Evolutionary conservation across 805 yeast species (phyloP), one percentile per base, ranked within the genome.

Genomic region (Candida fluviatilis): DNA sequence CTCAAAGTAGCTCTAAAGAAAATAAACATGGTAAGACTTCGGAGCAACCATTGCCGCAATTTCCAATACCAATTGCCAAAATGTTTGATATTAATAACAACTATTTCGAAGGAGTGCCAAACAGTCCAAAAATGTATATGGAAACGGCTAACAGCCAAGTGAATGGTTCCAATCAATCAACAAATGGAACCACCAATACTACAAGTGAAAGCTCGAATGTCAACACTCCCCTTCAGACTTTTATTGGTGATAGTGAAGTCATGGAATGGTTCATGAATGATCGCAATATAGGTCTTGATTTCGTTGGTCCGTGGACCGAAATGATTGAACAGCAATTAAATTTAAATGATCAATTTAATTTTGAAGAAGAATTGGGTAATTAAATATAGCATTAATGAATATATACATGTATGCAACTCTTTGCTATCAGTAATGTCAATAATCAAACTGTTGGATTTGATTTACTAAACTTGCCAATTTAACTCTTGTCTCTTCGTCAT

Each of bases 301-400:
- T 68, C 25, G 73, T 82, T 19, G 90, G 81, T 27, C 87, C 87
- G 2, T 84, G 89, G 81, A 83, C 91, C 0, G 86, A 82, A 53
- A 80, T 82, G 76, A 74, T 84, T 30, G 91, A 83, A 53, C 81
- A 78, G 47, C 86, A 80, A 42, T 72, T 77, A 41, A 58, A 57
- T 37, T 48, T 53, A 10, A 60, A 62, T 35, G 66, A 55, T 25
- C 62, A 54, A 36, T 60, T 59, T 41, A 56, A 51, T 32, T 60
- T 61, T 36, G 59, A 58, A 16, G 55, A 51, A 31, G 29, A 12
- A 6, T 7, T 26, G 13, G 29, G n/a, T 10, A 26, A 13, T 13
- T 26, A 26, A 13, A n/a, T n/a, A n/a, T n/a, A n/a, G n/a, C n/a
- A n/a, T n/a, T n/a, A n/a, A n/a, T n/a, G n/a, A n/a, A n/a, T n/a